phyloP scores from a whole-genome alignment of 2,329 filamentous ascomycete species.

The Aspergillus carbonarius region DNA sequence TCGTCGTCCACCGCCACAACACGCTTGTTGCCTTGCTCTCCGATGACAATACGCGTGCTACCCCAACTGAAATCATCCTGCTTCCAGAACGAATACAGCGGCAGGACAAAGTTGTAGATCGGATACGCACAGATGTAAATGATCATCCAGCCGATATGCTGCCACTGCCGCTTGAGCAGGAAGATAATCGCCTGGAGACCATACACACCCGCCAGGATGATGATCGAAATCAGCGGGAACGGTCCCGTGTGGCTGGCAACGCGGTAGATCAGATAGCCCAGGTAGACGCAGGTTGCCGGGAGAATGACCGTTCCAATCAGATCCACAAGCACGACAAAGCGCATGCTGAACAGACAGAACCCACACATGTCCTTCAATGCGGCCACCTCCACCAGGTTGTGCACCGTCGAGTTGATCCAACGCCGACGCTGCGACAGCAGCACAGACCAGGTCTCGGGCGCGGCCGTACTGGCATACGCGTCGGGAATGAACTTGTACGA shows the following conservation, averaged over 20 bases:
- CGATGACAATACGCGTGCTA: slow-evolving; percentile 95
- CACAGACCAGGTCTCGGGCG: slow-evolving; percentile 91
- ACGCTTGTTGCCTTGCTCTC: slow-evolving; percentile 87
- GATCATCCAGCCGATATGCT: slow-evolving; percentile 86
- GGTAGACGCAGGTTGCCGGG: slow-evolving; percentile 81
- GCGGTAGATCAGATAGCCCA: slow-evolving; percentile 82
- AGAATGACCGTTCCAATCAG: slow-evolving; percentile 89
- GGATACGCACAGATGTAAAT: slow-evolving; percentile 97
- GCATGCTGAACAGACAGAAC: slow-evolving; percentile 99
- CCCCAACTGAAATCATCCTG: slow-evolving; percentile 99
- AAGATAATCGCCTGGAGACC: slow-evolving; percentile 96
- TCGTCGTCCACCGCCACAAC: slow-evolving; percentile 82
- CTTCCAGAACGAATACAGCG: slow-evolving; percentile 99
- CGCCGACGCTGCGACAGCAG: slow-evolving; percentile 95
- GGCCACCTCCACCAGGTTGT: slow-evolving; percentile 90
- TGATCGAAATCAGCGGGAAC: slow-evolving; percentile 82
- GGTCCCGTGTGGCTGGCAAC: slow-evolving; percentile 68
- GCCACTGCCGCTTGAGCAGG: slow-evolving; percentile 95
- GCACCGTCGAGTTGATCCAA: slow-evolving; percentile 99
- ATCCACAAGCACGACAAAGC: slow-evolving; percentile 93
- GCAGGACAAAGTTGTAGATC: slow-evolving; percentile 86
- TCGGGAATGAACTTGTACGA: slow-evolving; percentile 94
- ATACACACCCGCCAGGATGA: slow-evolving; percentile 88
- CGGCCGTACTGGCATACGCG: slow-evolving; percentile 89
- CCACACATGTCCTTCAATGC: slow-evolving; percentile 91